Percentiles rank a stretch among this genome's conserved stretches.
Evolutionary conservation across 1,284 basidiomycete species (phyloP).

Genomic region (Rhodotorula sp.): DNA sequence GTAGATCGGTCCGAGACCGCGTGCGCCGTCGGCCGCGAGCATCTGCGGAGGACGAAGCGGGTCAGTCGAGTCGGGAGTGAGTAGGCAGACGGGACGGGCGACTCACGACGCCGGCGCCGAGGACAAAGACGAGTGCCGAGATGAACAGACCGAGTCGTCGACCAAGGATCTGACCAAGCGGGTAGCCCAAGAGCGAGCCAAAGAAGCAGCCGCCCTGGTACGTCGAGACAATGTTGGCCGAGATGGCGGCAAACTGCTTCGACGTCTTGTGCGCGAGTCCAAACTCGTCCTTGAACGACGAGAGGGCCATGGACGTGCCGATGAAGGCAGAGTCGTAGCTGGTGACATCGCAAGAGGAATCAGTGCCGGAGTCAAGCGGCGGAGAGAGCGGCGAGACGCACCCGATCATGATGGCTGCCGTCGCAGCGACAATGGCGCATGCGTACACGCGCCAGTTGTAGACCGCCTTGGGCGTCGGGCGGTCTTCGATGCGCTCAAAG

Average conservation of each 20-base stretch:
- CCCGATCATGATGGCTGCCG: constrained; percentile 34
- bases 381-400: constrained; percentile 34
- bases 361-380: constrained; percentile 32
- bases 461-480: constrained; percentile 54
- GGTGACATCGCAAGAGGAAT: not conserved
- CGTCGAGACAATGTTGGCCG: constrained; percentile 30
- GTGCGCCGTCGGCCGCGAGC: constrained; percentile 13
- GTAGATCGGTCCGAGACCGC: constrained; percentile 41
- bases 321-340: constrained; percentile 45
- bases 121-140: constrained; percentile 42
- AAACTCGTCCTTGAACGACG: constrained; percentile 45
- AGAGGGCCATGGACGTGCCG: constrained; percentile 44
- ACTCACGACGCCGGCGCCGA: constrained; percentile 44
- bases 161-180: constrained; percentile 23
- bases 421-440: constrained; percentile 27
- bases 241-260: constrained; percentile 19
- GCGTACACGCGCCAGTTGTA: constrained; percentile 51
- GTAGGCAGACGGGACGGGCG: not conserved
- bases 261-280: constrained; percentile 14
- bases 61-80: not conserved
- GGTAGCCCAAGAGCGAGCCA: constrained; percentile 28
- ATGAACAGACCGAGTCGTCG: constrained; percentile 42
- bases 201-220: constrained; percentile 30
- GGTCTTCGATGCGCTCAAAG: constrained; percentile 48
- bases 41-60: not conserved